Evolutionary conservation across 108 stramenopile genomes (phyloP).

Genomic region (Skeletonema marinoi): DNA sequence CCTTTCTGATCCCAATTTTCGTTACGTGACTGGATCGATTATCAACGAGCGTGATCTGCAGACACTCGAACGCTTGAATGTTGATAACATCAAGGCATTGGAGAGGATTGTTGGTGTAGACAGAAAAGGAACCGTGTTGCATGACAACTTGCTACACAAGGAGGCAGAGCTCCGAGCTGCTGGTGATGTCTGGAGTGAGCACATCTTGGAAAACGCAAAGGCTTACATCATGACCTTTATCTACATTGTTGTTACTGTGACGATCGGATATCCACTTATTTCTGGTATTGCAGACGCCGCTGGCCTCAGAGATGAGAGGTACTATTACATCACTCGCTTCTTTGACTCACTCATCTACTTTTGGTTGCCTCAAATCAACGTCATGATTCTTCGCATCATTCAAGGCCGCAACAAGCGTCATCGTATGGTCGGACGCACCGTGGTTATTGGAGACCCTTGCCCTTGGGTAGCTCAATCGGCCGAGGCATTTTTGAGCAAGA

Average conservation of each 20-base stretch:
- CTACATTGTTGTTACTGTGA: slow-evolving; percentile 71
- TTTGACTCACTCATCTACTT: slow-evolving; percentile 80
- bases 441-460: slow-evolving; percentile 78
- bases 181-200: slow-evolving; percentile 65
- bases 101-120: slow-evolving; percentile 58
- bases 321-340: slow-evolving; percentile 35
- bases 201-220: slow-evolving; percentile 64
- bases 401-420: slow-evolving; percentile 68
- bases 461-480: slow-evolving; percentile 77
- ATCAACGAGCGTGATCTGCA: slow-evolving; percentile 60
- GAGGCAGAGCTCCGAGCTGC: slow-evolving; percentile 46
- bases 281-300: slow-evolving; percentile 51
- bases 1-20: slow-evolving; percentile 53
- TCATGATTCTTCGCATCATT: slow-evolving; percentile 56
- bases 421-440: slow-evolving; percentile 82
- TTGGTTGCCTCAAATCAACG: slow-evolving; percentile 75
- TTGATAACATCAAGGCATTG: slow-evolving; percentile 56
- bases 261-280: slow-evolving; percentile 59
- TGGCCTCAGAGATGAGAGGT: slow-evolving; percentile 28
- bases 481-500: slow-evolving; percentile 81
- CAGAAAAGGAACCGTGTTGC: slow-evolving; percentile 16
- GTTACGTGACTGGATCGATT: slow-evolving; percentile 48
- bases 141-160: not conserved
- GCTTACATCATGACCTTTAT: slow-evolving; percentile 70
- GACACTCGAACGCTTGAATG: slow-evolving; percentile 58